phyloP scores from a whole-genome alignment of 225 moss, liverwort and hornwort species.

The Bryum argenteum region DNA sequence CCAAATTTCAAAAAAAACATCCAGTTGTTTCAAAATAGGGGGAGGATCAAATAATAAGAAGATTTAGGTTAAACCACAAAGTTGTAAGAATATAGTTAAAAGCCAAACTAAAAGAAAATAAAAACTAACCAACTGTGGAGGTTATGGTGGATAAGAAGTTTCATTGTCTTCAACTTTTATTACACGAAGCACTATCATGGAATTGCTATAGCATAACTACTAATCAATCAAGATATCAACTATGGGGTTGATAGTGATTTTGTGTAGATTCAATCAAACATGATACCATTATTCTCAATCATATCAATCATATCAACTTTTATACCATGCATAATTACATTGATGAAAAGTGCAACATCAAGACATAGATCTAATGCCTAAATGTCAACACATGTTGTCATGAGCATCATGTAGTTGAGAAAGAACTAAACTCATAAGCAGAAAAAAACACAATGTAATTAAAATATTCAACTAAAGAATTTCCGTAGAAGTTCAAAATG shows the following conservation, averaged over 20 bases:
- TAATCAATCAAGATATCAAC: not conserved
- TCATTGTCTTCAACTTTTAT: not conserved
- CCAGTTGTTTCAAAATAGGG: not conserved
- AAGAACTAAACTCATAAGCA: not conserved
- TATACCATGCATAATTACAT: not conserved
- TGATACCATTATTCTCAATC: no score
- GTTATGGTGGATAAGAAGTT: not conserved
- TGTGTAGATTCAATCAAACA: not conserved
- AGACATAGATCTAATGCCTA: no score
- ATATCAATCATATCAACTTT: not conserved
- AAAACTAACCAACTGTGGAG: not conserved
- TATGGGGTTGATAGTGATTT: not conserved
- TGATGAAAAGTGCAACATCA: not conserved
- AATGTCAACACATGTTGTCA: not conserved
- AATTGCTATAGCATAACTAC: not conserved
- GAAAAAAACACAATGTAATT: not conserved
- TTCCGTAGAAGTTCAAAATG: constrained; percentile 11
- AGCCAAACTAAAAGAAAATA: not conserved
- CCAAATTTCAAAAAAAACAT: no score
- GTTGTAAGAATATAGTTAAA: not conserved
- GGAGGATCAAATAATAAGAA: not conserved
- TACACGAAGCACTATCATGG: no score
- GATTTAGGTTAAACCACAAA: not conserved
- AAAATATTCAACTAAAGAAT: not conserved
- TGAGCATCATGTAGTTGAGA: not conserved